Conservation (phyloP, 352 stramenopile species). For the Phytophthora ramorum region DNA sequence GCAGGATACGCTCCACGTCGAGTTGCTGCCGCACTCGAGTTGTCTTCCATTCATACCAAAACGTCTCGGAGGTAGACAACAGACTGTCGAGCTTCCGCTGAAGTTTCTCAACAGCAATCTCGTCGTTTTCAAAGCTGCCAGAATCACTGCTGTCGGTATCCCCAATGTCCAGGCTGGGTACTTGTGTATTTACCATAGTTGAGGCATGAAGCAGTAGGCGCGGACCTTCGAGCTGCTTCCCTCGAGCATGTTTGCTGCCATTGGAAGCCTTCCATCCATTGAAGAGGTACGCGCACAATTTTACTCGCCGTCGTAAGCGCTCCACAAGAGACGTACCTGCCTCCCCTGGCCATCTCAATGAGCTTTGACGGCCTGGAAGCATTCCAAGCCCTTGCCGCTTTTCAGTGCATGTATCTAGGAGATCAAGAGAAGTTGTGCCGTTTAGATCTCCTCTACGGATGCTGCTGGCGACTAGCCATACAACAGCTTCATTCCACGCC, state of each 20-base stretch:
- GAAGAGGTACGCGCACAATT: constrained; percentile 32
- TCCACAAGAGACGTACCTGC: constrained; percentile 22
- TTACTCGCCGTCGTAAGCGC: constrained; percentile 33
- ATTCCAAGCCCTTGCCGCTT: not conserved
- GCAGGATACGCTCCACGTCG: constrained; percentile 29
- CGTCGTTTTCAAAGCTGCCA: constrained; percentile 9
- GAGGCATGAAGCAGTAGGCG: not conserved
- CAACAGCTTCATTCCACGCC: constrained; percentile 5
- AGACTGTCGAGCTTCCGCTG: constrained; percentile 21
- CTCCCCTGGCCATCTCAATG: constrained; percentile 8
- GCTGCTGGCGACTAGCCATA: constrained; percentile 18
- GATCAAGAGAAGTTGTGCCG: not conserved
- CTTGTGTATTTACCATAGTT: not conserved
- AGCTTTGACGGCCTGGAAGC: constrained; percentile 6
- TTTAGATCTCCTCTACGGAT: not conserved
- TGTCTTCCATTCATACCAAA: constrained; percentile 62
- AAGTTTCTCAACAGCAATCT: constrained; percentile 9
- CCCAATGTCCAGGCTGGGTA: not conserved
- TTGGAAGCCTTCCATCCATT: constrained; percentile 29
- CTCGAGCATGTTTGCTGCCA: constrained; percentile 1
- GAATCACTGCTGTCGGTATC: not conserved
- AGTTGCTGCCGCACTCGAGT: constrained; percentile 25
- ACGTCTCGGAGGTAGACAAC: constrained; percentile 28
- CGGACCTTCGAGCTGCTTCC: constrained; percentile 6
- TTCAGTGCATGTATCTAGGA: not conserved